A percentile compares a stretch with the other conserved stretches of the same genome.
phyloP scores from a whole-genome alignment of 176 grass and related monocot genomes.

The Lolium multiflorum region DNA sequence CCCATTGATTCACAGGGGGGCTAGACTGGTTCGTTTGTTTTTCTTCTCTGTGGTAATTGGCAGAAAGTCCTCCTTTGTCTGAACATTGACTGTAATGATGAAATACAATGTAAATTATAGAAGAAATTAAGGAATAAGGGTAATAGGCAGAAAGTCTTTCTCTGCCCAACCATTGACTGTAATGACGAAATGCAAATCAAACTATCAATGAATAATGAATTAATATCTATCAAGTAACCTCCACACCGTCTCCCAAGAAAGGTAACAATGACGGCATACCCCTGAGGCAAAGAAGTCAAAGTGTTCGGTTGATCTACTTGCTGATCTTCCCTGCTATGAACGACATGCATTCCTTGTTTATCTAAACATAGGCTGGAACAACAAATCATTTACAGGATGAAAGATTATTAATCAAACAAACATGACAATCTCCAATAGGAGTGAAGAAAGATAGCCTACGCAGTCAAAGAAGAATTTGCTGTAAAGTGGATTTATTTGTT shows the following conservation, averaged over 20 bases:
- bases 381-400: neutral
- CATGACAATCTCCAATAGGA: neutral
- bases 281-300: neutral
- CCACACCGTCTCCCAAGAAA: neutral
- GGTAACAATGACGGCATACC: neutral
- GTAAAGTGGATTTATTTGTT: conserved; percentile 12
- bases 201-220: neutral
- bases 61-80: neutral
- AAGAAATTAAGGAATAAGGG: no score
- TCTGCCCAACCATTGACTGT: no score
- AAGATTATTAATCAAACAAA: neutral
- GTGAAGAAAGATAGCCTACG: neutral
- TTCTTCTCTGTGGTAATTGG: neutral
- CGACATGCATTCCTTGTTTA: neutral
- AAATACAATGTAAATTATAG: neutral
- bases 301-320: neutral
- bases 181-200: no score
- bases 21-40: neutral
- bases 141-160: no score
- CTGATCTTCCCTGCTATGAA: neutral
- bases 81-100: neutral
- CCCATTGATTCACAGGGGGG: conserved; percentile 22
- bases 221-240: neutral
- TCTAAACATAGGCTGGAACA: neutral
- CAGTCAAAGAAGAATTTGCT: neutral